Evolutionary conservation across 2,329 filamentous ascomycete genomes (phyloP), one percentile per base, ranked within the genome.

Genomic region (Cercospora zeina): DNA sequence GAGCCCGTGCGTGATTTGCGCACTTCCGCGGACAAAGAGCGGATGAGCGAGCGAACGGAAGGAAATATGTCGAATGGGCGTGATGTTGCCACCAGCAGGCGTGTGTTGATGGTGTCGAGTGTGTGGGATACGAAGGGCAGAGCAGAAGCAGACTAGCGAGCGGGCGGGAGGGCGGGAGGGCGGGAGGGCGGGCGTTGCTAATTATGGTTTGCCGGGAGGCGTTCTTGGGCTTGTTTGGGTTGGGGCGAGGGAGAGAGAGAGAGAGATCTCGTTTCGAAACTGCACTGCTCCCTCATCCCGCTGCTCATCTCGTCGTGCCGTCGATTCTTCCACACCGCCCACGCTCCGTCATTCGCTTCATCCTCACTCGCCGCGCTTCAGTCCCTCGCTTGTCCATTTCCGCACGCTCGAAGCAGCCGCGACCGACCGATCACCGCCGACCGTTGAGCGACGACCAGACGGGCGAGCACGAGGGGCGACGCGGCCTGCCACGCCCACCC

Each of bases 381-480:
- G 37, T 61, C 58, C 31, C 58, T 61, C 58, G 58, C 58, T 61
- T 50, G 34, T 42, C 45, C 6, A 21, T 21, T 45, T 30, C 21
- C 34, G 45, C 33, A 31, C 34, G 21, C 42, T 37, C 19, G 53
- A 53, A 37, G 33, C 36, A 53, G 37, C 24, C 54, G 51, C 37
- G 39, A 53, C 51, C 49, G 53, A 30, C 24, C 33, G 55, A 45
- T 47, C 59, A 27, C 59, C 47, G 54, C 50, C 55, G 39, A 49
- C 31, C 61, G 61, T 66, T 62, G 63, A 56, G 57, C 33, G 42
- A 58, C 63, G 39, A 36, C 39, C 45, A 47, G 21, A 27, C 54
- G 58, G 58, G 54, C 30, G 47, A 55, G 58, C 47, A 66, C 62
- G 62, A 67, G 55, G 58, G 58, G 62, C 61, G 59, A 59, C 62